Base-by-base conservation (phyloP, 169 alveolate genomes). In the Cryptosporidium parvum region DNA sequence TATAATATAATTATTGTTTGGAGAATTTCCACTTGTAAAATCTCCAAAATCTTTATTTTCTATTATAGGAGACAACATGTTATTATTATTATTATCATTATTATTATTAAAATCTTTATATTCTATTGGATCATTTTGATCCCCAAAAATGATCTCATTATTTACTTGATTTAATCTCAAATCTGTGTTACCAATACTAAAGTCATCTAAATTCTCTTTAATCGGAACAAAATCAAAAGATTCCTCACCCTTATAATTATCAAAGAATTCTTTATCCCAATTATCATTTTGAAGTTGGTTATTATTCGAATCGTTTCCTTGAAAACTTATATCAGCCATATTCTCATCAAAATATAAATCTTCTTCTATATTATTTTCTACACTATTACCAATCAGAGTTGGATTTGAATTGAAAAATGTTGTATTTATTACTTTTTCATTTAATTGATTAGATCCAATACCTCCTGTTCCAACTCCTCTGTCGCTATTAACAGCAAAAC, bases 281-380 rank as follows among this genome's bases (percentile, higher is more conserved):
- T 42, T 69, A 16, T 69, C 62, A 9, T 45, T 45, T 29, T 69
- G 58, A 2, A 69, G 62, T 35, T 69, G 84, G 44, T 69, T 69
- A 65, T 65, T 65, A 42, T 42, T 39, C 0, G 84, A 69, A 23
- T 44, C 39, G 21, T 69, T 69, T 35, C 65, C 62, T 29, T 69
- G 84, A n/a, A 69, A 44, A 42, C 68, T 31, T 18, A 73, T 8
- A 5, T 73, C 86, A 16, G 56, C 68, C 35, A 73, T 33, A 58
- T 73, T 56, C 56, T 52, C 70, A 31, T 69, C 84, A 23, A 69
- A 69, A 21, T 73, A 53, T 56, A 73, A 33, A 26, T 73, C 52
- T 31, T 16, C 39, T 14, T 53, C 53, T 9, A 45, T 12, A 31
- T 21, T 29, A 42, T 51, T 7, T 8, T 21, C 45, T 18, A 1